These are phyloP conservation scores for Jaltomata sinuosa DNA, from an alignment of 257 asterid species.

Conservation along the genomic window DNA sequence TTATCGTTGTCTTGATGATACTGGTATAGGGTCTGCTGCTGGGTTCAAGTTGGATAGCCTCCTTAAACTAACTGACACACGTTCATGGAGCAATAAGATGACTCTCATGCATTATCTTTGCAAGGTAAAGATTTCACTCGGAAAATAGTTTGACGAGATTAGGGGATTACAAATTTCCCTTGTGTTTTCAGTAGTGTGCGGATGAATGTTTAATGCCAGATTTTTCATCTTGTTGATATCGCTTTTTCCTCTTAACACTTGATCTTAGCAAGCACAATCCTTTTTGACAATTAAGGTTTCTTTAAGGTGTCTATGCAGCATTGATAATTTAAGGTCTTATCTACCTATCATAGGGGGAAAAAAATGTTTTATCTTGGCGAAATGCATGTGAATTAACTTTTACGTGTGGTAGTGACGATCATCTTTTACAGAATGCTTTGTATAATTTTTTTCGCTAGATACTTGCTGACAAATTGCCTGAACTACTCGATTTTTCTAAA, in stretches of 20 bases:
- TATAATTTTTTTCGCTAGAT: slow-evolving; percentile 20
- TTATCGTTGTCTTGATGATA: neutral
- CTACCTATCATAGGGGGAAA: neutral
- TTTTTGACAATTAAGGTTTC: neutral
- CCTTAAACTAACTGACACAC: slow-evolving; percentile 75
- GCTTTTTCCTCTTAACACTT: neutral
- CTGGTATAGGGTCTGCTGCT: slow-evolving; percentile 66
- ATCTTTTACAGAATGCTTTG: neutral
- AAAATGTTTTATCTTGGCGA: neutral
- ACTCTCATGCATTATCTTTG: slow-evolving; percentile 91
- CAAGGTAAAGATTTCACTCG: slow-evolving; percentile 35
- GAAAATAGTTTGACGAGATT: neutral
- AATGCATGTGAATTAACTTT: neutral
- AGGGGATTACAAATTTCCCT: neutral
- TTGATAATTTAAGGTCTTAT: neutral
- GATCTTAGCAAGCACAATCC: neutral
- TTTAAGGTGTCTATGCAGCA: neutral
- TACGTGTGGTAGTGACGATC: neutral
- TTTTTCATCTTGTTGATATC: neutral
- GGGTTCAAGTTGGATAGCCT: slow-evolving; percentile 94
- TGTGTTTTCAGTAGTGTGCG: neutral
- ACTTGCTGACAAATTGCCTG: slow-evolving; percentile 67
- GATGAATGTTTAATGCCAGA: neutral
- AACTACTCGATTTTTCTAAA: slow-evolving; percentile 55
- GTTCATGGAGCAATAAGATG: slow-evolving; percentile 71